phyloP scores from a whole-genome alignment of 345 rosid genomes.

The Eucalyptus pauciflora region DNA sequence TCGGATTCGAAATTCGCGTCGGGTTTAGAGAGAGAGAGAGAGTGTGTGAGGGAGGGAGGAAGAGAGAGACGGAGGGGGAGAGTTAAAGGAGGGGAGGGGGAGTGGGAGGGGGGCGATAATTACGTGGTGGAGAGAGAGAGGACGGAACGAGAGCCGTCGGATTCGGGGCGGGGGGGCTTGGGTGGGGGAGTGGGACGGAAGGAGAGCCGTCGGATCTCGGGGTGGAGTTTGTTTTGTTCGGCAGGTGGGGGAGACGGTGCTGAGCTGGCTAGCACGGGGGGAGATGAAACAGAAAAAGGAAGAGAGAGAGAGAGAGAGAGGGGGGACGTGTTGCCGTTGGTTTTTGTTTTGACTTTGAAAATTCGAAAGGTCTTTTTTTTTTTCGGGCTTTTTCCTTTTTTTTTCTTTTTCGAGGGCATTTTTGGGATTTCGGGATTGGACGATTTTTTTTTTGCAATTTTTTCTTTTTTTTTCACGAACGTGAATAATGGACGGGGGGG shows the following conservation, averaged over 20 bases:
- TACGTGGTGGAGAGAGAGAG: not conserved
- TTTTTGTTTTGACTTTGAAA: not conserved
- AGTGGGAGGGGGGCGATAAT: not conserved
- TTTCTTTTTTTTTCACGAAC: not conserved
- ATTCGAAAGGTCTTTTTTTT: not conserved
- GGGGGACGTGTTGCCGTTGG: not conserved
- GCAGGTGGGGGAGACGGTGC: not conserved
- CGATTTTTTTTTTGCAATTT: not conserved
- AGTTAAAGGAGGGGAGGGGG: not conserved
- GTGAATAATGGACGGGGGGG: not conserved
- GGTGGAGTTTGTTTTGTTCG: not conserved
- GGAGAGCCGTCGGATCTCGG: slow-evolving; percentile 40
- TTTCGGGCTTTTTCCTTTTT: not conserved
- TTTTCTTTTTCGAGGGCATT: not conserved
- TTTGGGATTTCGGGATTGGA: not conserved
- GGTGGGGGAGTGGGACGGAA: slow-evolving; percentile 2
- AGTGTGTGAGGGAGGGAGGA: not conserved
- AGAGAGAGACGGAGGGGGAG: not conserved
- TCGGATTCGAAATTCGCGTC: not conserved
- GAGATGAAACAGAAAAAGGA: not conserved
- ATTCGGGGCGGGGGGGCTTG: slow-evolving; percentile 1
- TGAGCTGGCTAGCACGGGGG: not conserved
- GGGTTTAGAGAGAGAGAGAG: not conserved
- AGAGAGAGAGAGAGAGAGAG: not conserved
- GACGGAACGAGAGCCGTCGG: slow-evolving; percentile 39